Evolutionary conservation across 2,329 filamentous ascomycete genomes (phyloP), one percentile per base, ranked within the genome.

Genomic region (Aspergillus fructus): DNA sequence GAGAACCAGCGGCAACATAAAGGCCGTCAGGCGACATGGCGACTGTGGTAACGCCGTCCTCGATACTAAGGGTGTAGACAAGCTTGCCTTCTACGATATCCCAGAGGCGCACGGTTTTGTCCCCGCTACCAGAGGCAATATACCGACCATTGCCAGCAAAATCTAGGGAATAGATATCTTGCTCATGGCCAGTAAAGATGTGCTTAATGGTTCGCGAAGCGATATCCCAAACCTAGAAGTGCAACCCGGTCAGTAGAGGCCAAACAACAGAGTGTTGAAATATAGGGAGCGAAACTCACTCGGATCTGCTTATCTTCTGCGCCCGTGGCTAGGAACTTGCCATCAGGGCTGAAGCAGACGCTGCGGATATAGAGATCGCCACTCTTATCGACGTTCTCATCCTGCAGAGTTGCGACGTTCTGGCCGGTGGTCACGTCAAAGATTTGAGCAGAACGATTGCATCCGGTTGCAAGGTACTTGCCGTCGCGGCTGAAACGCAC

Each of bases 361-460:
- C 93, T 97, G 67, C 94, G 83, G 67, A 99, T 99, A 76, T 97
- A 99, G 33, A 99, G 81, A 76, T 99, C 94, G 27, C 93, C 93
- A 54, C 90, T 88, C 66, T 93, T 87, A 64, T 96, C 91, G 46
- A 92, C 90, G 46, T 83, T 89, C 66, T 93, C 89, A 68, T 99
- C 94, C 74, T 96, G 91, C 34, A 97, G 81, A 58, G 94, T 89
- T 64, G 91, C 94, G 53, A 97, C 87, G 74, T 93, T 94, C 66
- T 91, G 86, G 55, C 94, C 94, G 15, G 86, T 89, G 67, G 86
- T 83, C 42, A 97, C 93, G 64, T 99, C 94, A 74, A 94, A 99
- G 68, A 99, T 99, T 76, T 97, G 93, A n/a, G 94, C 94, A n/a
- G 92, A 96, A 62, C 93, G 84, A 76, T 99, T 99, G 82, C 94